Evolutionary conservation across 1,284 basidiomycete species (phyloP).

Genomic region (Kwoniella shivajii): DNA sequence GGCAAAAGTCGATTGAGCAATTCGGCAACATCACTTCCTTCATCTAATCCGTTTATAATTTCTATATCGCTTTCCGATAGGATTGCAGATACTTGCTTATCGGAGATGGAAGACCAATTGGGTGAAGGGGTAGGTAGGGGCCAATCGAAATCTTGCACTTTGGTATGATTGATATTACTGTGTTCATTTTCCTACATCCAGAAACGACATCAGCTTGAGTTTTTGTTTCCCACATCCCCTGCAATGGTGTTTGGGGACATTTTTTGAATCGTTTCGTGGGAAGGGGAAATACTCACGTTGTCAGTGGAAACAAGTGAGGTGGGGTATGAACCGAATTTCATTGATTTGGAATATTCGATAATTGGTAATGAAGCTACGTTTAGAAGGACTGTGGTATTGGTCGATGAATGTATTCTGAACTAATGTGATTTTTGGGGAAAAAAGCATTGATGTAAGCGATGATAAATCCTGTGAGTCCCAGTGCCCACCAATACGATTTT

Average conservation of each 20-base stretch:
- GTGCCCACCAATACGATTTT: no score
- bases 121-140: constrained; percentile 71
- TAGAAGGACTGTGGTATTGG: constrained; percentile 64
- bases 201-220: no score
- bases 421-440: constrained; percentile 41
- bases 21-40: no score
- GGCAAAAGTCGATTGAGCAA: no score
- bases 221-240: no score
- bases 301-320: neutral
- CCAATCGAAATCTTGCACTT: constrained; percentile 79
- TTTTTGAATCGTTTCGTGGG: neutral
- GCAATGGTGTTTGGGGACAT: constrained; percentile 1
- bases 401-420: constrained; percentile 79
- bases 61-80: neutral
- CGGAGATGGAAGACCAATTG: constrained; percentile 62
- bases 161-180: constrained; percentile 34
- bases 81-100: neutral
- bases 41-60: no score
- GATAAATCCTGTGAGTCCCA: no score
- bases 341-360: constrained; percentile 67
- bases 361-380: constrained; percentile 68
- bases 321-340: constrained; percentile 67
- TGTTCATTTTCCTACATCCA: no score
- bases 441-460: neutral
- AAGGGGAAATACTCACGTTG: neutral